These are phyloP conservation scores for Solanum acaule DNA, from an alignment of 257 asterid genomes.

Conservation along the genomic window DNA sequence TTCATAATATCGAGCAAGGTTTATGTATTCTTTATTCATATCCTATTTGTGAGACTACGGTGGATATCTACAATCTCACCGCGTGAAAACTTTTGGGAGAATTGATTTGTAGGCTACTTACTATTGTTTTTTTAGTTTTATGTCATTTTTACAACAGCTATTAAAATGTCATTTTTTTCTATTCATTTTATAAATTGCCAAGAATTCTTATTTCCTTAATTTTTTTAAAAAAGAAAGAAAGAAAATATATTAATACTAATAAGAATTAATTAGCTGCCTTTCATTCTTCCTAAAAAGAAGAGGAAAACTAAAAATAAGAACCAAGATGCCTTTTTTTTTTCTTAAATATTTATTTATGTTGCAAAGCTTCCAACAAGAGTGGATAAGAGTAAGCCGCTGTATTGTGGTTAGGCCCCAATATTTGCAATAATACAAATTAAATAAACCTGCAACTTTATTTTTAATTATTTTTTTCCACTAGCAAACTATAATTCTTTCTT, in stretches of 20 bases:
- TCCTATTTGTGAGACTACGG: too few species aligned
- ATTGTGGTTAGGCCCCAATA: conserved; percentile 9
- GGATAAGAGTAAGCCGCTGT: conserved; percentile 25
- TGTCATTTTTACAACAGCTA: not conserved
- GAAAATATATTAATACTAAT: not conserved
- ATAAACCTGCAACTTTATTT: not conserved
- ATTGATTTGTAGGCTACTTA: not conserved
- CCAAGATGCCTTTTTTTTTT: not conserved
- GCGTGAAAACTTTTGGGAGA: not conserved
- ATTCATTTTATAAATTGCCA: not conserved
- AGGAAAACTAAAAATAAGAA: not conserved
- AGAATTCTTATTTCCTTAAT: not conserved
- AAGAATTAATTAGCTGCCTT: not conserved
- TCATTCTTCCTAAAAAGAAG: not conserved
- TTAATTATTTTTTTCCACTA: not conserved
- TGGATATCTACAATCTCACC: not conserved
- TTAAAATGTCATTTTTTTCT: not conserved
- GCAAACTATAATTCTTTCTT: not conserved
- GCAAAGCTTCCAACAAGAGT: conserved; percentile 11
- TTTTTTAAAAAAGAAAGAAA: not conserved
- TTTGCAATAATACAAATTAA: not conserved
- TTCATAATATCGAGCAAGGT: not conserved
- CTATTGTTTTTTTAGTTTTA: not conserved
- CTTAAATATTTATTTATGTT: not conserved
- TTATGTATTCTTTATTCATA: not conserved